Evolutionary conservation across 192 early-diverging fungal species (phyloP).

Genomic region (Entomortierella beljakovae): DNA sequence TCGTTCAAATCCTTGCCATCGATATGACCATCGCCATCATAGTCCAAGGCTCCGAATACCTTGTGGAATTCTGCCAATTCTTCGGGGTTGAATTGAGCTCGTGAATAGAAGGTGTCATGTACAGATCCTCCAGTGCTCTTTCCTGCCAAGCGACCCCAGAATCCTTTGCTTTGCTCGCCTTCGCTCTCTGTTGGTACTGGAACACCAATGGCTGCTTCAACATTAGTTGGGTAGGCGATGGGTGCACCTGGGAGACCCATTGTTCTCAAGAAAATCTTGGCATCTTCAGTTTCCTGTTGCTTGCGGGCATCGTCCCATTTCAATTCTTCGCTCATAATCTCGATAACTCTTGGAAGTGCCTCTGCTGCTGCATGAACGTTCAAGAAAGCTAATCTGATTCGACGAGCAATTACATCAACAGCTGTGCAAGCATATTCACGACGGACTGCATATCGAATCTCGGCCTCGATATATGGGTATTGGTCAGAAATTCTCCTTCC

Average conservation of each 20-base stretch:
- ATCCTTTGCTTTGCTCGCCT: constrained; percentile 9
- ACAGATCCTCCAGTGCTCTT: constrained; percentile 44
- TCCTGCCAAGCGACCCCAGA: constrained; percentile 37
- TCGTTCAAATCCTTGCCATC: constrained; percentile 61
- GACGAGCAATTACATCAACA: constrained; percentile 94
- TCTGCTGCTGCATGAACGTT: constrained; percentile 92
- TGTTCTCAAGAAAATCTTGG: constrained; percentile 81
- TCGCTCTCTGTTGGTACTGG: constrained; percentile 6
- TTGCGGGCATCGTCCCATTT: constrained; percentile 78
- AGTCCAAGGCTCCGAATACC: constrained; percentile 67
- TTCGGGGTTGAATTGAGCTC: constrained; percentile 71
- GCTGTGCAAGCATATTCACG: constrained; percentile 94
- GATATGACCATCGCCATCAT: constrained; percentile 69
- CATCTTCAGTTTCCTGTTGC: constrained; percentile 74
- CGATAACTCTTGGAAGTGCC: constrained; percentile 85
- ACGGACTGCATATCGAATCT: constrained; percentile 91
- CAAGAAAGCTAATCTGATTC: constrained; percentile 92
- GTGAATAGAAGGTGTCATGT: constrained; percentile 55
- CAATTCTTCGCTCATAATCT: constrained; percentile 93
- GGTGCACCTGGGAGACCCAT: constrained; percentile 86
- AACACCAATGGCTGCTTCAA: constrained; percentile 21
- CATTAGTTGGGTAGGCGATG: constrained; percentile 55
- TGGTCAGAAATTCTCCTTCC: constrained; percentile 80
- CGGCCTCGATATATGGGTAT: constrained; percentile 96
- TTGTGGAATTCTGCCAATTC: constrained; percentile 69